Conservation (phyloP, 176 grass and related monocot species). For the Saccharum officinarum region DNA sequence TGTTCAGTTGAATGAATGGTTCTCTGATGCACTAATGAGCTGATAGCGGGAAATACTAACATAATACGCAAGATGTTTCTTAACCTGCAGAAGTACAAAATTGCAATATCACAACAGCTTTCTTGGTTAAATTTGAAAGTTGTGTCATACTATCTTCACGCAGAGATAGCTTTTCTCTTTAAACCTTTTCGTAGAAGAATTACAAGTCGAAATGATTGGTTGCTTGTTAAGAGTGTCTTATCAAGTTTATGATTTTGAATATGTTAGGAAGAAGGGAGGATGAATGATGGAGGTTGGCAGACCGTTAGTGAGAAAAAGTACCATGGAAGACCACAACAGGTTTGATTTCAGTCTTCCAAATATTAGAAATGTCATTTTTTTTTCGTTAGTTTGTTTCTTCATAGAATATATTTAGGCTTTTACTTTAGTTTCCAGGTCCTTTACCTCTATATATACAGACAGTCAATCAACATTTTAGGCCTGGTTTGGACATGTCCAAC, state of each 20-base stretch:
- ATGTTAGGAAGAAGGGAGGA: slow-evolving; percentile 41
- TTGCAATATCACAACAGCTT: not conserved
- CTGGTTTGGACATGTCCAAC: too few species aligned
- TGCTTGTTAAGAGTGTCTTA: not conserved
- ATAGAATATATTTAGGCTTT: not conserved
- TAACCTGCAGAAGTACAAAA: not conserved
- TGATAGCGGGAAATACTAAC: not conserved
- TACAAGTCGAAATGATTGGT: not conserved
- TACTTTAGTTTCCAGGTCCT: not conserved
- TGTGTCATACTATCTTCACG: not conserved
- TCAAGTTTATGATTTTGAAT: slow-evolving; percentile 32
- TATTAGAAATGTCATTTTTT: not conserved
- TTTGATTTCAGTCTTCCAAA: slow-evolving; percentile 23
- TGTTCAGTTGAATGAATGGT: not conserved
- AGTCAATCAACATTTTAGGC: not conserved
- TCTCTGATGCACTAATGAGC: not conserved
- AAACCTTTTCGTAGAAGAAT: not conserved
- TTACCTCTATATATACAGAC: not conserved
- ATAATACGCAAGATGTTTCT: not conserved
- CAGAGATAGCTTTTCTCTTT: not conserved
- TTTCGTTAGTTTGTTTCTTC: not conserved
- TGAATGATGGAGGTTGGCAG: slow-evolving; percentile 61
- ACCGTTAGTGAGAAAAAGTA: slow-evolving; percentile 57
- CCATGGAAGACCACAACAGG: slow-evolving; percentile 72
- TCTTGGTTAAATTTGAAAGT: slow-evolving; percentile 21